Percentiles rank a stretch among this genome's conserved stretches.
phyloP scores from a whole-genome alignment of 257 asterid species.

The Fraxinus americana region DNA sequence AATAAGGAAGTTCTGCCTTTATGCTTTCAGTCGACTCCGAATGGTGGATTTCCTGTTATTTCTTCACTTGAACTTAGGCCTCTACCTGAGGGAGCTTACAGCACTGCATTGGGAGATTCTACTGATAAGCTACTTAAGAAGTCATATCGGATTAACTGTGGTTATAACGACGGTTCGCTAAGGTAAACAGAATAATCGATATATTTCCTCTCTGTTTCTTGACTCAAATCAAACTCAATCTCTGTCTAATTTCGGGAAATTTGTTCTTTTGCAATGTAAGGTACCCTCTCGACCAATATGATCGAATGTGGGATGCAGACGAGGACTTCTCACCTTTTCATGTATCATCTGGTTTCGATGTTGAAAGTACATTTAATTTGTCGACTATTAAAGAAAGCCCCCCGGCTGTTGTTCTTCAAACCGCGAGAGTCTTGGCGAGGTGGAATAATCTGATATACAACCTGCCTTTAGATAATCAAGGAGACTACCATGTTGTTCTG shows the following conservation, averaged over 20 bases:
- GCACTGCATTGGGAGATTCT: constrained; percentile 43
- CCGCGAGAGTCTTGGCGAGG: constrained; percentile 79
- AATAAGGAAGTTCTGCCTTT: constrained; percentile 55
- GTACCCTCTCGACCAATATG: constrained; percentile 86
- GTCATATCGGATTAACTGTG: constrained; percentile 75
- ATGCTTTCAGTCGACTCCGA: constrained; percentile 68
- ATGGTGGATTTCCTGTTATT: constrained; percentile 77
- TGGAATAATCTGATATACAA: constrained; percentile 66
- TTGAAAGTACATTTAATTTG: constrained; percentile 53
- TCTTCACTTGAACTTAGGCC: constrained; percentile 83
- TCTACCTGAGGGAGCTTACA: constrained; percentile 72
- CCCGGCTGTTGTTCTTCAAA: constrained; percentile 75
- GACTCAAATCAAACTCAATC: neutral
- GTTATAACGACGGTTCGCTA: constrained; percentile 70
- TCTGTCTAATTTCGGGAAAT: constrained; percentile 3
- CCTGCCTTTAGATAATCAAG: constrained; percentile 64
- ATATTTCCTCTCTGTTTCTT: neutral
- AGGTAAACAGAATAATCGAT: constrained; percentile 38
- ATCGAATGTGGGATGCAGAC: constrained; percentile 91
- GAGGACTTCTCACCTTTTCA: constrained; percentile 84
- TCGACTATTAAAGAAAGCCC: constrained; percentile 71
- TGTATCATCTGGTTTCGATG: constrained; percentile 71
- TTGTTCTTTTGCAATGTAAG: constrained; percentile 33
- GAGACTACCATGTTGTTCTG: constrained; percentile 81
- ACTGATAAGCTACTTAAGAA: constrained; percentile 57